Base-by-base conservation (phyloP, 805 yeast species). In the Candida krabiensis region DNA sequence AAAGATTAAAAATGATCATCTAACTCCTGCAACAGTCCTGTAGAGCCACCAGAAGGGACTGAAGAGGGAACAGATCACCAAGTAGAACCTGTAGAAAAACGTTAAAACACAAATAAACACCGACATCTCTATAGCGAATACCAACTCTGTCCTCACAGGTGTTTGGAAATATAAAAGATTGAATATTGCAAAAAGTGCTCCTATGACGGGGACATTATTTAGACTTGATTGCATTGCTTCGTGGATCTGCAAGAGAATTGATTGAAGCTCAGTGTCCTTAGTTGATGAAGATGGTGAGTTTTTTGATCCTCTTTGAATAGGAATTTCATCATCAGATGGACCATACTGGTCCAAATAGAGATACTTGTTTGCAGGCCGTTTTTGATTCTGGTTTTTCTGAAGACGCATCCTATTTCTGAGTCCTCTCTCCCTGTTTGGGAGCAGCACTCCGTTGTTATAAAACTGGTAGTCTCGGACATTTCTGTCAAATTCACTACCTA, bases 381-480 rank as follows among this genome's bases (percentile, higher is more conserved):
- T 27, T 27, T 35, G 30, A 9, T 21, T 31, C 18, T 21, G 28
- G n/a, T n/a, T n/a, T n/a, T n/a, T n/a, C 21, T 34, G 40, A 18
- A 38, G 27, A 9, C 35, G 31, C 19, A 19, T 33, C 12, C 47
- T 25, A 24, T 41, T 43, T 19, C 25, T 28, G 3, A 45, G 32
- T 18, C 53, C 53, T 14, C 41, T 31, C 15, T 41, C 43, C 19
- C 41, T 23, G 29, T 47, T 19, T 7, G 53, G 52, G 19, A 37
- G 41, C 9, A 32, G 33, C 5, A 42, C 50, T 11, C 56, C 56
- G 31, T 49, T 49, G 17, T 45, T 37, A 35, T 47, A 51, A 38
- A 37, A 45, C 38, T 45, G 48, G 26, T 49, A 51, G 5, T 49
- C 54, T 12, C 35, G 27, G 16, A 51, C 25, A 8, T 37, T 43